Base-by-base conservation (phyloP, 2,329 filamentous ascomycete genomes). In the Stagonosporopsis tanaceti region DNA sequence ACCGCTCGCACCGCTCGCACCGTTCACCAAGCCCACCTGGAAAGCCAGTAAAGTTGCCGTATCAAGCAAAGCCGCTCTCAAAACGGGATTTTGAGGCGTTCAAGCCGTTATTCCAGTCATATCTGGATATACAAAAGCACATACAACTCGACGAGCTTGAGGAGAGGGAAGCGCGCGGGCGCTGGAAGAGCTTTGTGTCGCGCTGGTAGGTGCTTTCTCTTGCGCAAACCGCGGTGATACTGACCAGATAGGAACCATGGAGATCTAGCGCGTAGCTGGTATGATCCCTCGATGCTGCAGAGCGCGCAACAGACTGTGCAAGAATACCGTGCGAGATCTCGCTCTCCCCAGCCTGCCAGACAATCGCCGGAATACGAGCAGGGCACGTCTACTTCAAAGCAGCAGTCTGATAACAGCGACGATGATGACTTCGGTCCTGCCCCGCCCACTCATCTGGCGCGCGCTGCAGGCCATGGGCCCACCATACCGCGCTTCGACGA, bases 141-240 rank as follows among this genome's bases (percentile, higher is more conserved):
- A 83, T 90, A 38, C 79, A 89, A 50, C 79, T 96, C 1, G 82
- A 87, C 17, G 83, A 85, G 9, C 81, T 98, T 64, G 84, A 87
- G 53, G 88, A 92, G 61, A 84, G 85, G n/a, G 93, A 97, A 73
- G 78, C 88, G 0, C 89, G 84, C 63, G 93, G 93, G 1, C 82
- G 94, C 53, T 99, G 94, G 93, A 97, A 97, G 83, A 94, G 92
- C 73, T 99, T 98, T 69, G 76, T 94, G 12, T 83, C 85, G 4
- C 94, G 93, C 81, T 99, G 95, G 94, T 89, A 83, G 77, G 80
- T 52, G 9, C 6, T 12, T 2, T 17, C 15, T 12, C 27, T 2
- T 24, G 17, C n/a, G 9, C 42, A 28, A 4, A 20, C 12, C 28
- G 17, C 42, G 15, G 27, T 17, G 20, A 12, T 37, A 15, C 30